phyloP scores from a whole-genome alignment of 805 yeast genomes.

The Kluyveromyces wickerhamii region DNA sequence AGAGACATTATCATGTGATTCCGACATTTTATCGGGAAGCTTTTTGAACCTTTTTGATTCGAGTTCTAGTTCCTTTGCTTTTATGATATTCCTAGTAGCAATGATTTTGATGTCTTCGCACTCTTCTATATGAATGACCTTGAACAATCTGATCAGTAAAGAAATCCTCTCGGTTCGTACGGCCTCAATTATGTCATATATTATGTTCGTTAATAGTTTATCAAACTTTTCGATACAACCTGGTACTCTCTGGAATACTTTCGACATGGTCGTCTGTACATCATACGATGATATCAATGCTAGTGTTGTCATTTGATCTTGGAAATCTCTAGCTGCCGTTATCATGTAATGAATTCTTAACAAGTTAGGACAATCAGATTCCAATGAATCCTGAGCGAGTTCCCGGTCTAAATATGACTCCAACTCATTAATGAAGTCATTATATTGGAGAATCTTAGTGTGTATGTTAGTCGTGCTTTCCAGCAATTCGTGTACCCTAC shows the following conservation, averaged over 20 bases:
- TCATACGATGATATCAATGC: constrained; percentile 51
- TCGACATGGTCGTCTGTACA: constrained; percentile 54
- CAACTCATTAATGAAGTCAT: constrained; percentile 41
- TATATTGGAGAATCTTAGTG: constrained; percentile 51
- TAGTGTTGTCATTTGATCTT: constrained; percentile 61
- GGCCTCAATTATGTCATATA: constrained; percentile 63
- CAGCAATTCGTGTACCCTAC: constrained; percentile 64
- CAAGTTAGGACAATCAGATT: constrained; percentile 45
- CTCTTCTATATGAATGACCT: constrained; percentile 74
- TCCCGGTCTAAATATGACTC: constrained; percentile 46
- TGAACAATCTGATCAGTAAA: constrained; percentile 62
- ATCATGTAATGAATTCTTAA: constrained; percentile 63
- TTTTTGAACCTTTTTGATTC: constrained; percentile 24
- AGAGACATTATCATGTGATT: constrained; percentile 12
- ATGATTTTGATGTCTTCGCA: constrained; percentile 58
- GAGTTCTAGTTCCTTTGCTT: constrained; percentile 25
- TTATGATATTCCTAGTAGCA: constrained; percentile 28
- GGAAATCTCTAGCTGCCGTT: constrained; percentile 65
- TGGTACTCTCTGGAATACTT: constrained; percentile 27
- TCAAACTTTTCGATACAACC: constrained; percentile 53
- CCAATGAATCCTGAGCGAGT: constrained; percentile 19
- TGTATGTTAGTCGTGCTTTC: constrained; percentile 60
- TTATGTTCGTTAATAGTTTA: constrained; percentile 52
- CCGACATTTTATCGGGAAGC: constrained; percentile 17
- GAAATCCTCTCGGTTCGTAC: constrained; percentile 60